phyloP scores from a whole-genome alignment of 768 basidiomycete species.

The Naganishia onofrii region DNA sequence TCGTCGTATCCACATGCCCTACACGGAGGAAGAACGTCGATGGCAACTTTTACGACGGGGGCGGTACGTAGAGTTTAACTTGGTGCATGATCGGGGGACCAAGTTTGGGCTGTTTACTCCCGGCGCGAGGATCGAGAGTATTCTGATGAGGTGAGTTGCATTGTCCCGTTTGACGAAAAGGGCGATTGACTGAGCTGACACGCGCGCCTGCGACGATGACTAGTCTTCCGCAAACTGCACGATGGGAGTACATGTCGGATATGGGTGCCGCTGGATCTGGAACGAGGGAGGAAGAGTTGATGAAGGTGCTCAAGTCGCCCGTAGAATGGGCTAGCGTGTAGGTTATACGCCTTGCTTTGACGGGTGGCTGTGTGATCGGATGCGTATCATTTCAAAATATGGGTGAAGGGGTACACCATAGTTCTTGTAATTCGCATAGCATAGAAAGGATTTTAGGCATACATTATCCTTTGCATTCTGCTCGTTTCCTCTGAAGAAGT shows the following conservation, averaged over 20 bases:
- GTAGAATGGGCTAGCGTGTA: constrained; percentile 59
- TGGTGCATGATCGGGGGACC: constrained; percentile 81
- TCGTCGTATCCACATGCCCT: constrained; percentile 56
- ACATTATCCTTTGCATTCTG: too few relatives aligned
- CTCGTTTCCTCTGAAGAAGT: too few relatives aligned
- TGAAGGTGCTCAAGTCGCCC: constrained; percentile 64
- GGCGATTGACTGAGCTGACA: too few relatives aligned
- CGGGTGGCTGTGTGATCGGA: too few relatives aligned
- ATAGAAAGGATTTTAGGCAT: too few relatives aligned
- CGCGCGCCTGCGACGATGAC: neutral
- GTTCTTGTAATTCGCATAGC: too few relatives aligned
- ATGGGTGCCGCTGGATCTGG: constrained; percentile 61
- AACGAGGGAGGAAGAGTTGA: constrained; percentile 65
- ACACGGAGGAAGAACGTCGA: constrained; percentile 63
- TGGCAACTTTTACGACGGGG: constrained; percentile 93
- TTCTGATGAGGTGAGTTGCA: constrained; percentile 66
- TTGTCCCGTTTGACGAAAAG: neutral
- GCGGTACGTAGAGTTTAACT: constrained; percentile 91
- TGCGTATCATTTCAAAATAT: too few relatives aligned
- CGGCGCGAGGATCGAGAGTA: constrained; percentile 82
- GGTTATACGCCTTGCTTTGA: too few relatives aligned
- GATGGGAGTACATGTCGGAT: constrained; percentile 86
- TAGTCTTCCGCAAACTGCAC: constrained; percentile 70
- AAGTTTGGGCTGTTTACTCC: constrained; percentile 82
- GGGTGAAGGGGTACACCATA: too few relatives aligned